These are phyloP conservation scores for Russula compacta DNA, from an alignment of 768 basidiomycete genomes.

Conservation along the genomic window DNA sequence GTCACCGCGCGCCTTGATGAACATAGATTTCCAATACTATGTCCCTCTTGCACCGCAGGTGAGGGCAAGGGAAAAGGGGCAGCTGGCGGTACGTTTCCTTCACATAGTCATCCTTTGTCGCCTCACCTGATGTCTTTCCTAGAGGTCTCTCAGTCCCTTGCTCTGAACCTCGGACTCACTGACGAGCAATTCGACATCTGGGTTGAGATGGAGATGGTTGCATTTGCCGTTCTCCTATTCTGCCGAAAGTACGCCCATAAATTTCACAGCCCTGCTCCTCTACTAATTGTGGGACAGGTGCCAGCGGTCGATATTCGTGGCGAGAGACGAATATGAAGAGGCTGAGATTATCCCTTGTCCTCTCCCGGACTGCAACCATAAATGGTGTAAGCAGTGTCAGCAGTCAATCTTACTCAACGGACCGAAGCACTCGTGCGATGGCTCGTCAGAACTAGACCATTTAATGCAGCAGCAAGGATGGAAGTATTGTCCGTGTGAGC, in stretches of 20 bases:
- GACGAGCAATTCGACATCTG: conserved; percentile 34
- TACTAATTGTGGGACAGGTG: neutral
- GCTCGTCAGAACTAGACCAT: conserved; percentile 26
- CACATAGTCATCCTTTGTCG: neutral
- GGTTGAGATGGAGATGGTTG: conserved; percentile 39
- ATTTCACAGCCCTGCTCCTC: too few species aligned
- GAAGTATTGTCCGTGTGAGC: conserved; percentile 29
- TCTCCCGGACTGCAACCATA: conserved; percentile 23
- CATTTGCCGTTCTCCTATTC: conserved; percentile 35
- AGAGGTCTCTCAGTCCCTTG: conserved; percentile 35
- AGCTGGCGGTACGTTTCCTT: conserved; percentile 28
- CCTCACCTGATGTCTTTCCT: neutral
- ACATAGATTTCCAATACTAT: conserved; percentile 49
- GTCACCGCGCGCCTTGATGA: conserved; percentile 40
- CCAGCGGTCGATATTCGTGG: conserved; percentile 22
- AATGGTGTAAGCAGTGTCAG: conserved; percentile 29
- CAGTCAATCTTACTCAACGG: conserved; percentile 20
- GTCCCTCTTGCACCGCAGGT: conserved; percentile 44
- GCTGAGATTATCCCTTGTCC: conserved; percentile 24
- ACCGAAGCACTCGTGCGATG: conserved; percentile 27
- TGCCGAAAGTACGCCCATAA: conserved; percentile 29
- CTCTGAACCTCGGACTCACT: conserved; percentile 38
- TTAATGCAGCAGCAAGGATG: conserved; percentile 27
- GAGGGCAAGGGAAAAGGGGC: conserved; percentile 17
- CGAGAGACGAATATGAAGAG: conserved; percentile 23